phyloP scores from a whole-genome alignment of 2,329 filamentous ascomycete genomes.

The Nothopassalora personata region DNA sequence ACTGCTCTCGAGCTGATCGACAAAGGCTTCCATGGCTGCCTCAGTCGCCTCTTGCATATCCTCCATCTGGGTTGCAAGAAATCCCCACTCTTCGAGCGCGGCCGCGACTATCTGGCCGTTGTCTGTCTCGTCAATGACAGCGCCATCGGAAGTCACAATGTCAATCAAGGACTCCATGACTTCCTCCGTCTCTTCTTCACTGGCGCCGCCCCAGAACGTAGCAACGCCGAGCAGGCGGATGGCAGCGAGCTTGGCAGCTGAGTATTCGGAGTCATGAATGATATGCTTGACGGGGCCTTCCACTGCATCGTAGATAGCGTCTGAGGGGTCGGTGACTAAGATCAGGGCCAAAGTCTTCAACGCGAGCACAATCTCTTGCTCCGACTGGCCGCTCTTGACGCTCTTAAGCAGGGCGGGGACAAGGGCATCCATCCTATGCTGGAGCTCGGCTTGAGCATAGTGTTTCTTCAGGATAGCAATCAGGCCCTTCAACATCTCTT shows the following conservation, averaged over 20 bases:
- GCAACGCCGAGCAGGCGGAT: constrained; percentile 70
- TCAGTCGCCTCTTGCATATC: constrained; percentile 68
- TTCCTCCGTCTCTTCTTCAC: constrained; percentile 60
- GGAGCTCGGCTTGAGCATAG: constrained; percentile 60
- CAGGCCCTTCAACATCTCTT: constrained; percentile 58
- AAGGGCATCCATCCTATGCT: constrained; percentile 55
- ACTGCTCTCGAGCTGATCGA: constrained; percentile 75
- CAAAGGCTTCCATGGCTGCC: constrained; percentile 70
- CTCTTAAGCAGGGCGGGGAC: constrained; percentile 62
- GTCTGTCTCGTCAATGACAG: constrained; percentile 65
- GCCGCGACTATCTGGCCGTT: constrained; percentile 65
- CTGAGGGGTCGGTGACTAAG: constrained; percentile 60
- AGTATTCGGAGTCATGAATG: constrained; percentile 62
- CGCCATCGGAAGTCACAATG: constrained; percentile 73
- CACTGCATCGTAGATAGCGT: constrained; percentile 60
- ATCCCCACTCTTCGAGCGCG: constrained; percentile 72
- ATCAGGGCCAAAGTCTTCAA: constrained; percentile 68
- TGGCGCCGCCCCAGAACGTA: constrained; percentile 69
- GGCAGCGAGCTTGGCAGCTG: constrained; percentile 60
- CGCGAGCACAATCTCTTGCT: constrained; percentile 64
- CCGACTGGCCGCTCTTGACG: constrained; percentile 62
- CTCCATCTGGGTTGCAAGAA: constrained; percentile 71
- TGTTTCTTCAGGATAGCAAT: constrained; percentile 62
- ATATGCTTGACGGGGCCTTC: constrained; percentile 55
- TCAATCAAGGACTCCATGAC: constrained; percentile 71